Conservation (phyloP, 805 yeast species). For the Candida succiphila region DNA sequence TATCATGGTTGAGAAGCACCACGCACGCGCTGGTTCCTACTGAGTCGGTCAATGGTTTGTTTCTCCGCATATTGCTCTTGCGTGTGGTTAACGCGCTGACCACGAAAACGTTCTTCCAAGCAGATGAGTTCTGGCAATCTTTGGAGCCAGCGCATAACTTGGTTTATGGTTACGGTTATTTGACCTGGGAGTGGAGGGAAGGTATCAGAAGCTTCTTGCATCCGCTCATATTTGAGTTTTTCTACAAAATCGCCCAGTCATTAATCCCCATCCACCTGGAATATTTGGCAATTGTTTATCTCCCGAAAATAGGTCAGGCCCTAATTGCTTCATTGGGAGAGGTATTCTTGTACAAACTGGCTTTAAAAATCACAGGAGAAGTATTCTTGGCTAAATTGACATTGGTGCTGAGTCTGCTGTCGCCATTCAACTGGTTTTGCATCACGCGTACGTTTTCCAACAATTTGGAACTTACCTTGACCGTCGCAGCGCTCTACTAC, state of each 20-base stretch:
- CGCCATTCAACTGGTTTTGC: conserved; percentile 77
- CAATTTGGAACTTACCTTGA: conserved; percentile 65
- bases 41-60: too few species aligned
- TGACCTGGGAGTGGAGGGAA: conserved; percentile 91
- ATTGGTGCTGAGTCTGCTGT: conserved; percentile 41
- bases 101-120: conserved; percentile 76
- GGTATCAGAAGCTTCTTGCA: conserved; percentile 71
- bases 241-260: conserved; percentile 25
- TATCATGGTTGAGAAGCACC: too few species aligned
- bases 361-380: conserved; percentile 20
- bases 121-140: conserved; percentile 92
- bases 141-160: conserved; percentile 81
- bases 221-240: conserved; percentile 58
- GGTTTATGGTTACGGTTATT: conserved; percentile 70
- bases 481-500: conserved; percentile 51
- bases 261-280: conserved; percentile 26
- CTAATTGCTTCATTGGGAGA: conserved; percentile 68
- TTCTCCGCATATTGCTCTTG: too few species aligned
- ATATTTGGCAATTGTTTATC: conserved; percentile 29
- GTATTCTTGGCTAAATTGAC: conserved; percentile 29
- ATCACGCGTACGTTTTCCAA: conserved; percentile 81
- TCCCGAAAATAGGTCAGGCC: conserved; percentile 67
- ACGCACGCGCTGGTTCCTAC: too few species aligned
- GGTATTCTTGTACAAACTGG: conserved; percentile 39
- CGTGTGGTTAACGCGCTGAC: conserved; percentile 56